These are phyloP conservation scores for Colletotrichum gloeosporioides DNA, from an alignment of 2,329 filamentous ascomycete species.

Conservation along the genomic window DNA sequence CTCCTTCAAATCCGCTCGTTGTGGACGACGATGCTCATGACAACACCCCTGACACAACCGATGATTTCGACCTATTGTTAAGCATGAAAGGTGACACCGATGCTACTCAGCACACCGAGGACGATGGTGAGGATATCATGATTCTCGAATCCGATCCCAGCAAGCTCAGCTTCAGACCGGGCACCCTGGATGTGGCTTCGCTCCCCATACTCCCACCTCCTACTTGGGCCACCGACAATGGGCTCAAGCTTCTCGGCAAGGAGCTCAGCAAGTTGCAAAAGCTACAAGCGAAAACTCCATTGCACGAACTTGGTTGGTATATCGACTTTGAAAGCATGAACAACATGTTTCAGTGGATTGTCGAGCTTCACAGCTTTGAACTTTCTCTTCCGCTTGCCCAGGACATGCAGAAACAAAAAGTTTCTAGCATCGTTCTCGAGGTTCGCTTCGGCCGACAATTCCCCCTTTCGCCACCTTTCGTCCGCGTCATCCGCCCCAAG, in stretches of 20 bases:
- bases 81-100: constrained; percentile 3
- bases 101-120: neutral
- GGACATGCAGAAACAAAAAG: constrained; percentile 70
- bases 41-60: constrained; percentile 4
- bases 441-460: constrained; percentile 80
- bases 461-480: constrained; percentile 81
- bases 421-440: constrained; percentile 79
- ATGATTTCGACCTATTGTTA: constrained; percentile 26
- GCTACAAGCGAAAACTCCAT: constrained; percentile 64
- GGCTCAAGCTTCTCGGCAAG: constrained; percentile 66
- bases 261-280: constrained; percentile 70
- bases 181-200: constrained; percentile 63
- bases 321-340: constrained; percentile 70
- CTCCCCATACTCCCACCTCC: constrained; percentile 72
- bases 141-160: constrained; percentile 3
- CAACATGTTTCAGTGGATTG: constrained; percentile 90
- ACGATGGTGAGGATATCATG: neutral
- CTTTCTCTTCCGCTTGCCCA: constrained; percentile 68
- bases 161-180: constrained; percentile 65
- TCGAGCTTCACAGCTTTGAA: constrained; percentile 87
- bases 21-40: neutral
- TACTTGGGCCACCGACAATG: constrained; percentile 64
- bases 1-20: neutral
- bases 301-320: constrained; percentile 81
- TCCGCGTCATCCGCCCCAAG: constrained; percentile 81